phyloP scores from a whole-genome alignment of 2,329 filamentous ascomycete species.

The Ophiostoma sp. region DNA sequence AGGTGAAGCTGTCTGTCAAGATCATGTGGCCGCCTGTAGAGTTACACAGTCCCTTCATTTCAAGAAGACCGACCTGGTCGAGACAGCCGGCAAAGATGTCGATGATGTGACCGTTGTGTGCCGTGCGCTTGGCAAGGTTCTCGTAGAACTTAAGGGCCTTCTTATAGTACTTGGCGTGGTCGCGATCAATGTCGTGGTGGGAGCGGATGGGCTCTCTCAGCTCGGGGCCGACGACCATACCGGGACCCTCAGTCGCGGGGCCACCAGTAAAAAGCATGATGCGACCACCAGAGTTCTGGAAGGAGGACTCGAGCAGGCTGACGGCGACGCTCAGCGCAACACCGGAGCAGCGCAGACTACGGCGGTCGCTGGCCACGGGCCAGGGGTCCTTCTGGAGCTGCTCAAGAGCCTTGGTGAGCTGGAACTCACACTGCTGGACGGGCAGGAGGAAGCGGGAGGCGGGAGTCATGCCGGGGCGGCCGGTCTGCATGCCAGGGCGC shows the following conservation, averaged over 20 bases:
- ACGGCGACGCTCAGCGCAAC: constrained; percentile 95
- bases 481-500: constrained; percentile 68
- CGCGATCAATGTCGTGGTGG: constrained; percentile 96
- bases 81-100: constrained; percentile 97
- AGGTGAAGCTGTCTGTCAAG: constrained; percentile 94
- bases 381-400: constrained; percentile 95
- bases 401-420: constrained; percentile 92
- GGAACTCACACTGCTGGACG: constrained; percentile 92
- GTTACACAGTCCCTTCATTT: constrained; percentile 97
- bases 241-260: constrained; percentile 89
- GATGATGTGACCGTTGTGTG: constrained; percentile 94
- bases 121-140: constrained; percentile 82
- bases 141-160: constrained; percentile 99
- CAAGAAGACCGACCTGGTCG: constrained; percentile 91
- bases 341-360: constrained; percentile 85
- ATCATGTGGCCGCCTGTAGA: constrained; percentile 98
- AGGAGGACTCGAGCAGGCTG: constrained; percentile 86
- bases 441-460: constrained; percentile 88
- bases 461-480: constrained; percentile 60
- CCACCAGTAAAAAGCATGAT: constrained; percentile 98
- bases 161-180: constrained; percentile 99
- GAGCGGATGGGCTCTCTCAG: constrained; percentile 94
- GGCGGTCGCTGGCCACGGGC: constrained; percentile 90
- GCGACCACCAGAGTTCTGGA: constrained; percentile 88
- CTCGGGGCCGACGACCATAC: constrained; percentile 94